phyloP scores from a whole-genome alignment of 2,329 filamentous ascomycete genomes.

The Microsporum audouinii region DNA sequence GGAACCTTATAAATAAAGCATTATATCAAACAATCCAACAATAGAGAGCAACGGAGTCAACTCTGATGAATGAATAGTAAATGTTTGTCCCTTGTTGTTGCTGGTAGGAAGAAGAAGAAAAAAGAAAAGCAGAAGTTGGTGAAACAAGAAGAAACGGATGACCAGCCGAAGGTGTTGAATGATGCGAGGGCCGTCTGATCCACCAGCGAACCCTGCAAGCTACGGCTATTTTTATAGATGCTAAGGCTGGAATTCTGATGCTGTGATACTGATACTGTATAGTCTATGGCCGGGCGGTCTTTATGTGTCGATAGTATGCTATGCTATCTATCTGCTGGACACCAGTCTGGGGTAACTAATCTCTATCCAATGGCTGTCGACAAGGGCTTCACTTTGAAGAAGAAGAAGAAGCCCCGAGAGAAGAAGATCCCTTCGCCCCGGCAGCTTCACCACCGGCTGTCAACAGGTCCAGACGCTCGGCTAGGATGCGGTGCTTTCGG shows the following conservation, averaged over 20 bases:
- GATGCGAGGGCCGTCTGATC: not conserved
- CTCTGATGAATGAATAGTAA: not conserved
- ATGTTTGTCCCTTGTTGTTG: not conserved
- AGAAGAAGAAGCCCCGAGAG: not conserved
- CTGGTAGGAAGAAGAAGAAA: not conserved
- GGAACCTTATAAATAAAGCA: conserved; percentile 1
- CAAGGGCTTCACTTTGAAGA: not conserved
- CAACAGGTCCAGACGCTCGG: conserved; percentile 49
- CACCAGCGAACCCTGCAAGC: not conserved
- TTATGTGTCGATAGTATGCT: too few species aligned
- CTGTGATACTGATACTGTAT: too few species aligned
- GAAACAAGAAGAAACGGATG: conserved; percentile 9
- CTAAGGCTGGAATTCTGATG: too few species aligned
- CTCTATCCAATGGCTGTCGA: not conserved
- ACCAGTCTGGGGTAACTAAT: not conserved
- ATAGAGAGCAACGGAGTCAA: not conserved
- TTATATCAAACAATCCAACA: not conserved
- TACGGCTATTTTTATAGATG: too few species aligned
- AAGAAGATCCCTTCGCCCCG: not conserved
- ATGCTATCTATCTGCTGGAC: not conserved
- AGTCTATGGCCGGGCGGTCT: too few species aligned
- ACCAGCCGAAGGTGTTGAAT: not conserved
- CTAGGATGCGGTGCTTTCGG: conserved; percentile 73
- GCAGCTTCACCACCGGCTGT: conserved; percentile 19
- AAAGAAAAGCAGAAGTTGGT: not conserved